Conservation (phyloP, 805 yeast genomes). For the Saturnispora dispora region DNA sequence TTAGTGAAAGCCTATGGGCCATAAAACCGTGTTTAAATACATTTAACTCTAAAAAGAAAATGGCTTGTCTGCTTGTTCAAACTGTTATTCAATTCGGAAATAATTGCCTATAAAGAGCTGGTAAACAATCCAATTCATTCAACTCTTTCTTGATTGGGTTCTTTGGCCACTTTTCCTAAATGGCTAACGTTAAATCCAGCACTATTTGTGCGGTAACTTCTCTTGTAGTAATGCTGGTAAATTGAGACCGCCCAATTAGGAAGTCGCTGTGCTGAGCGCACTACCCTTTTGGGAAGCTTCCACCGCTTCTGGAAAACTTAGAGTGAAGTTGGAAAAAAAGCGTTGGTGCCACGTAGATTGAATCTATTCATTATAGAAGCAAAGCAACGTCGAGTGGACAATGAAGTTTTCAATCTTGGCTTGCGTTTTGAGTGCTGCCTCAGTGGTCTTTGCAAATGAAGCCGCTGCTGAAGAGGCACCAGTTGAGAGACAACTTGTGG, state of each 20-base stretch:
- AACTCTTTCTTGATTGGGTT: neutral
- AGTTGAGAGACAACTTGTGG: conserved; percentile 14
- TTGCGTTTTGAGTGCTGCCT: conserved; percentile 4
- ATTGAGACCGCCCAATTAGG: neutral
- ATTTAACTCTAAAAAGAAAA: neutral
- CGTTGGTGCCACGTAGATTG: neutral
- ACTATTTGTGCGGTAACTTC: neutral
- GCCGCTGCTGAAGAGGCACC: conserved; percentile 2
- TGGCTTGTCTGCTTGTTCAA: neutral
- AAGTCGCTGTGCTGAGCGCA: conserved; percentile 1
- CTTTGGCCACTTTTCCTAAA: neutral
- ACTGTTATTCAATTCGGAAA: neutral
- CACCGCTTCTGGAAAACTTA: neutral
- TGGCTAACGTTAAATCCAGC: neutral
- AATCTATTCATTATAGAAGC: neutral
- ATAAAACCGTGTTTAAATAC: neutral
- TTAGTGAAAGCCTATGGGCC: neutral
- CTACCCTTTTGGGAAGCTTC: neutral
- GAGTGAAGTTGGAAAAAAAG: neutral
- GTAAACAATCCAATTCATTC: neutral
- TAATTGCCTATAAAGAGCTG: neutral
- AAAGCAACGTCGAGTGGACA: neutral
- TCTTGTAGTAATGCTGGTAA: neutral
- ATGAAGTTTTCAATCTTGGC: conserved; percentile 10
- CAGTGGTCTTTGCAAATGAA: conserved; percentile 12